phyloP scores from a whole-genome alignment of 768 basidiomycete species.

The Omphalotus guepiniiformis region DNA sequence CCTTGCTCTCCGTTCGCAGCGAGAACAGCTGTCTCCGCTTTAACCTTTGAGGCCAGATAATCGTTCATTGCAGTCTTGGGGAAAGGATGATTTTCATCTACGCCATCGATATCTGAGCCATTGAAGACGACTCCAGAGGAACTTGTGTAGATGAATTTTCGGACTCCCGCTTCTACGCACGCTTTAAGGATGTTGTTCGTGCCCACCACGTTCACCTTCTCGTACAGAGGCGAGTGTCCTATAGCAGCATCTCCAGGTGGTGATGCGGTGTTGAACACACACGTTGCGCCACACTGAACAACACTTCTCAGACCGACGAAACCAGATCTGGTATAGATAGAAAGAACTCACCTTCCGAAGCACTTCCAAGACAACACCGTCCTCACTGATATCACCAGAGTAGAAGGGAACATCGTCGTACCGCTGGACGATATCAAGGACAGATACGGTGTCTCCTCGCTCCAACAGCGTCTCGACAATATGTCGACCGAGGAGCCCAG shows the following conservation, averaged over 20 bases:
- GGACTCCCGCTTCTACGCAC: slow-evolving; percentile 43
- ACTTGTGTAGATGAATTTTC: slow-evolving; percentile 67
- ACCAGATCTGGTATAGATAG: neutral
- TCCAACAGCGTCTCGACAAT: slow-evolving; percentile 59
- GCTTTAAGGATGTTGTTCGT: slow-evolving; percentile 57
- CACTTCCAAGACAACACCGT: slow-evolving; percentile 47
- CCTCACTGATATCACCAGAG: slow-evolving; percentile 60
- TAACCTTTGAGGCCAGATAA: slow-evolving; percentile 69
- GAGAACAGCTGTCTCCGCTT: slow-evolving; percentile 60
- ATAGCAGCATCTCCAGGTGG: slow-evolving; percentile 43
- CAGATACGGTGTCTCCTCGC: slow-evolving; percentile 58
- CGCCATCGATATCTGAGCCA: slow-evolving; percentile 49
- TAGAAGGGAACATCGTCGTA: slow-evolving; percentile 61
- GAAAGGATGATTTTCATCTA: slow-evolving; percentile 60
- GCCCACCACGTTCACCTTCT: slow-evolving; percentile 73
- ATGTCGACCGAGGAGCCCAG: slow-evolving; percentile 63
- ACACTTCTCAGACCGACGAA: neutral
- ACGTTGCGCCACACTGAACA: slow-evolving; percentile 50
- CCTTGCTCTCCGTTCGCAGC: slow-evolving; percentile 59
- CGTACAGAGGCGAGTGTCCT: slow-evolving; percentile 51
- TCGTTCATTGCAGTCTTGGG: slow-evolving; percentile 54
- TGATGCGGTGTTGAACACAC: slow-evolving; percentile 71
- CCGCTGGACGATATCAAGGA: slow-evolving; percentile 70
- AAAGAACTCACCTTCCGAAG: slow-evolving; percentile 40
- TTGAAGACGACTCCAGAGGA: slow-evolving; percentile 65